Conservation (phyloP, 192 early-diverging fungal species). For the Phlyctochytrium bullatum region DNA sequence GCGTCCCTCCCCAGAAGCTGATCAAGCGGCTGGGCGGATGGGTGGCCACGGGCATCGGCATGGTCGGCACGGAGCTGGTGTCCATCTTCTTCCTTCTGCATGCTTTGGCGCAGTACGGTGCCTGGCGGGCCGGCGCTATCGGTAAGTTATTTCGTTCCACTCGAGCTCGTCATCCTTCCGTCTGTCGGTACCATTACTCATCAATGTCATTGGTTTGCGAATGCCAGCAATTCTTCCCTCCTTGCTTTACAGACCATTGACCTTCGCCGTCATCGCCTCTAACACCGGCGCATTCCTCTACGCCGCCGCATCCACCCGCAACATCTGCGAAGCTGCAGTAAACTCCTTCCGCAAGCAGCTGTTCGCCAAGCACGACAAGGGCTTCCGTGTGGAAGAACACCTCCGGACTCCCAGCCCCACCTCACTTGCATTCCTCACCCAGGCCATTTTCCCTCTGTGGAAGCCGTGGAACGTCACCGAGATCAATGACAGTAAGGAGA, state of each 20-base stretch:
- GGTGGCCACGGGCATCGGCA: not conserved
- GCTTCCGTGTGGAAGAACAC: not conserved
- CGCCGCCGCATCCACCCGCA: not conserved
- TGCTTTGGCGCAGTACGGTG: not conserved
- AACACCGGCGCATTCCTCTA: not conserved
- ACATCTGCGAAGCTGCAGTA: not conserved
- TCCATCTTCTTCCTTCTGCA: not conserved
- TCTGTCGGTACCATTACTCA: not conserved
- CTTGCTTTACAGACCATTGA: not conserved
- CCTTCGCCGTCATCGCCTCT: not conserved
- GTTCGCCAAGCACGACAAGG: not conserved
- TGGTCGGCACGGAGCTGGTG: not conserved
- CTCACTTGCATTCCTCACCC: not conserved
- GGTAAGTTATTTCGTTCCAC: not conserved
- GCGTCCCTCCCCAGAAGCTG: not conserved
- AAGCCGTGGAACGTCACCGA: slow-evolving; percentile 2
- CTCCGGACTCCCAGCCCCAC: not conserved
- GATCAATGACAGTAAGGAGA: slow-evolving; percentile 2
- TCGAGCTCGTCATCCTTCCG: not conserved
- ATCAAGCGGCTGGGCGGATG: not conserved
- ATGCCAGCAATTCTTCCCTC: not conserved
- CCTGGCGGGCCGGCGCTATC: not conserved
- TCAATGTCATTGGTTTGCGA: not conserved
- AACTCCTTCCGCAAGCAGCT: not conserved
- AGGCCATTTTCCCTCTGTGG: not conserved